Evolutionary conservation across 768 basidiomycete genomes (phyloP), one percentile per base, ranked within the genome.

Genomic region (Saitozyma podzolica): DNA sequence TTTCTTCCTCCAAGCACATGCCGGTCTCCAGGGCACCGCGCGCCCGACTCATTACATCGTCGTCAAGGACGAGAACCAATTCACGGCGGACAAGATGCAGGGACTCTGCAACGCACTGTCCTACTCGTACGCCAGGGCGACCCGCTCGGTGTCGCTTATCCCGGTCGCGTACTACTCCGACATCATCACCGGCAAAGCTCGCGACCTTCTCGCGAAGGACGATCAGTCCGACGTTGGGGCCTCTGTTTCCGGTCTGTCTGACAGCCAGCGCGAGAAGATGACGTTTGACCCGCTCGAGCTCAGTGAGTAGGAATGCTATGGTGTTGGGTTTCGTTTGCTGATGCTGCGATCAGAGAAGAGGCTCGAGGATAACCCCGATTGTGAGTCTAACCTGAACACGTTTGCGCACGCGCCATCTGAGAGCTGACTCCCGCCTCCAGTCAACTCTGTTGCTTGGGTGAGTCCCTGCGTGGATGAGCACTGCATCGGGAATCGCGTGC

Each of bases 1-100:
- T 57, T 79, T 79, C 56, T 79, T 74, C 62, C 66, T 77, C 11
- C 77, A 78, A 61, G 72, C 74, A 16, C 74, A 76, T 49, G 68
- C 74, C 48, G 78, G 78, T 58, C 63, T 76, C 16, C 72, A 75
- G 54, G 77, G 77, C 17, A 78, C 77, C 3, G 75, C 77, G 4
- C 49, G 69, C 10, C 75, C 77, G 0, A 78, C 77, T n/a, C 76
- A 78, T 50, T 74, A 76, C 59, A 57, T 63, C 42, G 59, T 63
- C 17, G 66, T 61, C 40, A 59, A 63, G 39, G 67, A 69, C 60
- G 70, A 74, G 19, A 65, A 61, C 48, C 45, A 56, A 20, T 72
- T 72, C 55, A 63, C 62, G 37, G 66, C 71, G 45, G 73, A 75
- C 55, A 58, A 61, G 39, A 56, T 75, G 55, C 73, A 75, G 56